Percentiles rank a stretch among this genome's conserved stretches.
phyloP scores from a whole-genome alignment of 169 alveolate species.

The Babesia bovis region DNA sequence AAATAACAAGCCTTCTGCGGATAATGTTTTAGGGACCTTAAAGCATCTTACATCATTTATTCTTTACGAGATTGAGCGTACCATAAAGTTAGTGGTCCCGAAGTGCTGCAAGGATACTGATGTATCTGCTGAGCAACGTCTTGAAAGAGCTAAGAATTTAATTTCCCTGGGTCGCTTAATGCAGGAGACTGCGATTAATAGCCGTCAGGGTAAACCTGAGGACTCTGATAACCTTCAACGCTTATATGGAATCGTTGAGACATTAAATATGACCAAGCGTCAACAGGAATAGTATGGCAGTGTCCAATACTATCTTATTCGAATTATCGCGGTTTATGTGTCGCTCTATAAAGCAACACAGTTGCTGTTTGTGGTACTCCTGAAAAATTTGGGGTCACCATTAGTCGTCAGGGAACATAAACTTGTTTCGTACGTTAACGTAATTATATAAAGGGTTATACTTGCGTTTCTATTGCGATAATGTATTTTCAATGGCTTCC shows the following conservation, averaged over 20 bases:
- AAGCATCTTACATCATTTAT: too few relatives aligned
- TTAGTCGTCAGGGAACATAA: too few relatives aligned
- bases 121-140: constrained; percentile 45
- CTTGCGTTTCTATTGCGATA: constrained; percentile 2
- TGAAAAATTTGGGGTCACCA: too few relatives aligned
- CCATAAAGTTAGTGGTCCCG: constrained; percentile 70
- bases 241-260: constrained; percentile 62
- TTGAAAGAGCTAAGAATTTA: constrained; percentile 68
- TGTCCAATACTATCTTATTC: too few relatives aligned
- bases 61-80: constrained; percentile 74
- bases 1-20: constrained; percentile 46
- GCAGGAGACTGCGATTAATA: constrained; percentile 59
- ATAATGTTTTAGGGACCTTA: constrained; percentile 56
- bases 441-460: too few relatives aligned
- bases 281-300: too few relatives aligned
- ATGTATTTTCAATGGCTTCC: background rate
- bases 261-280: constrained; percentile 50
- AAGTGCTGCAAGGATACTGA: constrained; percentile 72
- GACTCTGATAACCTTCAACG: constrained; percentile 51
- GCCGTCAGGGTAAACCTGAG: constrained; percentile 28
- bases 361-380: too few relatives aligned
- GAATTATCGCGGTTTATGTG: too few relatives aligned
- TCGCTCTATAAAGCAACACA: too few relatives aligned
- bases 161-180: constrained; percentile 63
- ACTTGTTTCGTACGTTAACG: too few relatives aligned